phyloP scores from a whole-genome alignment of 495 filamentous ascomycete species.

The Amphirosellinia nigrospora region DNA sequence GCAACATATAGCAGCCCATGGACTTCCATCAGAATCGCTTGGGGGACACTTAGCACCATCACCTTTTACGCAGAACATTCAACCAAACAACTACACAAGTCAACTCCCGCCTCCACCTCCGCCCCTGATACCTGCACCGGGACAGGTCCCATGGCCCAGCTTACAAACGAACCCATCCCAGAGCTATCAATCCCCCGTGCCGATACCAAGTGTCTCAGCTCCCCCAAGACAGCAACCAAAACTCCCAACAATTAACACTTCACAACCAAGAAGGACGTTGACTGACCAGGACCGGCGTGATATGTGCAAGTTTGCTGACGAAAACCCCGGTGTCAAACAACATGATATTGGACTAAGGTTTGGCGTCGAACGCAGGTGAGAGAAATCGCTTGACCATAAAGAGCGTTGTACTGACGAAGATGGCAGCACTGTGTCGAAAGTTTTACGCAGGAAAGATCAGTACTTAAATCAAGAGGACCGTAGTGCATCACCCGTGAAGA shows the following conservation, averaged over 20 bases:
- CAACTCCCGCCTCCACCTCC: constrained; percentile 51
- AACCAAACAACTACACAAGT: constrained; percentile 42
- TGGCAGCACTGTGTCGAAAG: constrained; percentile 95
- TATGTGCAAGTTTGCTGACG: constrained; percentile 96
- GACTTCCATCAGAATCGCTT: constrained; percentile 53
- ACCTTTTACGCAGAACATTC: constrained; percentile 45
- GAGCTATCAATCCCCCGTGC: constrained; percentile 57
- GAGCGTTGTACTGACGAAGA: constrained; percentile 11
- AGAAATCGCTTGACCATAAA: constrained; percentile 9
- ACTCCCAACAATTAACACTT: constrained; percentile 53
- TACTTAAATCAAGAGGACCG: constrained; percentile 91
- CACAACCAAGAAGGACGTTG: constrained; percentile 84
- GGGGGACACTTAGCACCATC: constrained; percentile 50
- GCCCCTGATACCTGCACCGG: constrained; percentile 62
- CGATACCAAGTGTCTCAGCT: constrained; percentile 61
- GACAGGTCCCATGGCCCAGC: constrained; percentile 71
- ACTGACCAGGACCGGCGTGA: constrained; percentile 89
- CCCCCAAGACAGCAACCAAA: constrained; percentile 54
- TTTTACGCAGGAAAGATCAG: constrained; percentile 94
- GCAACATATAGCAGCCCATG: constrained; percentile 50
- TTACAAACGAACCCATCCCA: constrained; percentile 65
- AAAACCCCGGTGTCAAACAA: constrained; percentile 94
- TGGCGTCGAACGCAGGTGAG: constrained; percentile 97
- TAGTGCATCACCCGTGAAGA: constrained; percentile 85
- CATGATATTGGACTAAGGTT: constrained; percentile 97